These are phyloP conservation scores for Umbelopsis sp. DNA, from an alignment of 192 early-diverging fungal species.

Conservation along the genomic window DNA sequence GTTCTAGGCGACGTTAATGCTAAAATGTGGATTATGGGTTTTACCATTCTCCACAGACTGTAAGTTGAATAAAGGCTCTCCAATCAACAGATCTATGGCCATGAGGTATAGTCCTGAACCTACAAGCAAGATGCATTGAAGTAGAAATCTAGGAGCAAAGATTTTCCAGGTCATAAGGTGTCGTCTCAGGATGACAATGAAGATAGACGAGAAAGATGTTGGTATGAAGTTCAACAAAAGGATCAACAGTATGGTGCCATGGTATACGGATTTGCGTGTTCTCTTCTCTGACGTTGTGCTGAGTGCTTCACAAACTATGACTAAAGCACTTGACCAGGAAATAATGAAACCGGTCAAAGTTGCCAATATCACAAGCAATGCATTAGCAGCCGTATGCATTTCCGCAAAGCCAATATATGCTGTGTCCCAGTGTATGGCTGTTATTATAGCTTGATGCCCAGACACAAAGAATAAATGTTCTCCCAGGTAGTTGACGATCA, in stretches of 20 bases:
- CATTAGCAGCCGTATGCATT: slow-evolving; percentile 68
- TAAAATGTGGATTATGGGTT: too few species aligned
- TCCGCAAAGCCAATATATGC: slow-evolving; percentile 85
- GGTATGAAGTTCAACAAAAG: slow-evolving; percentile 31
- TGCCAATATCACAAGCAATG: slow-evolving; percentile 74
- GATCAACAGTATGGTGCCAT: slow-evolving; percentile 16
- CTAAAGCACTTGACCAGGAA: slow-evolving; percentile 34
- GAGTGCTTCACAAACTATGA: not conserved
- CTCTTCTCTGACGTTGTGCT: not conserved
- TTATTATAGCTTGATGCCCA: slow-evolving; percentile 89
- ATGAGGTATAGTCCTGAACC: slow-evolving; percentile 27
- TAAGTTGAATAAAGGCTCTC: not conserved
- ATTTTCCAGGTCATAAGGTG: slow-evolving; percentile 99
- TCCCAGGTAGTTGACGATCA: slow-evolving; percentile 34
- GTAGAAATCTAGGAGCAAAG: slow-evolving; percentile 90
- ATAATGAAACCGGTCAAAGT: slow-evolving; percentile 59
- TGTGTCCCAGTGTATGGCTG: slow-evolving; percentile 89
- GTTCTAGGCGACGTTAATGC: too few species aligned
- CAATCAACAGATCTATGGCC: not conserved
- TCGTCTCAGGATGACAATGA: slow-evolving; percentile 52
- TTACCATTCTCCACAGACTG: not conserved
- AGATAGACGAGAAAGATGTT: slow-evolving; percentile 37
- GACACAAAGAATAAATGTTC: slow-evolving; percentile 80
- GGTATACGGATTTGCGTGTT: not conserved
- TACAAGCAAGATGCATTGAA: slow-evolving; percentile 41